Evolutionary conservation across 371 early-diverging fungal genomes (phyloP).

Genomic region (Dinochytrium kinnereticum): DNA sequence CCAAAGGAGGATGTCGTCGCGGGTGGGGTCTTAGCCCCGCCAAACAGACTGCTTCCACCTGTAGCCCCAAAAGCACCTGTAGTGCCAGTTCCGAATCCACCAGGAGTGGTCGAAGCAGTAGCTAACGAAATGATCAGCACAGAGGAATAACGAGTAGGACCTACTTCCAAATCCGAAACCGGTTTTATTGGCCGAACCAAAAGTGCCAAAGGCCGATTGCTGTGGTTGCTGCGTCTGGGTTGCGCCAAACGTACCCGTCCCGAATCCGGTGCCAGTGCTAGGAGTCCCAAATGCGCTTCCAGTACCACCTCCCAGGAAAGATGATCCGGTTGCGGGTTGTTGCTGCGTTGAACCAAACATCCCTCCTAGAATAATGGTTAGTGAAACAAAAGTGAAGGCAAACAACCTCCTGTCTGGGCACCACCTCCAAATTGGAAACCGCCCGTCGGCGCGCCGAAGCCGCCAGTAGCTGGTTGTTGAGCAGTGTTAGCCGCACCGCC

Average conservation of each 20-base stretch:
- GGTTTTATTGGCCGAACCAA: slow-evolving; percentile 11
- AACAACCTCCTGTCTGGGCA: too few relatives aligned
- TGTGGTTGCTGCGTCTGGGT: slow-evolving; percentile 26
- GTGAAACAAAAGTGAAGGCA: background rate
- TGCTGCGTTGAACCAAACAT: slow-evolving; percentile 29
- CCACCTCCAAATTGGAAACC: slow-evolving; percentile 1
- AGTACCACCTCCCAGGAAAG: slow-evolving; percentile 26
- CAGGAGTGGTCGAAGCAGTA: too few relatives aligned
- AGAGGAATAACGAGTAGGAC: background rate
- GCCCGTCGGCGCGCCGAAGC: slow-evolving; percentile 20
- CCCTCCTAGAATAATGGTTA: background rate
- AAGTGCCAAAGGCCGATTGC: slow-evolving; percentile 25
- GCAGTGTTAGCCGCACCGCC: slow-evolving; percentile 24
- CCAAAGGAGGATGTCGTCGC: slow-evolving; percentile 15
- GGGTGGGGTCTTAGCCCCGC: slow-evolving; percentile 38
- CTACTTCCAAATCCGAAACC: slow-evolving; percentile 31
- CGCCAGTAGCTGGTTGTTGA: slow-evolving; percentile 17
- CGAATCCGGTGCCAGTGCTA: slow-evolving; percentile 34
- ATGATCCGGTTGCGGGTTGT: slow-evolving; percentile 25
- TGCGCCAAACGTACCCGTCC: slow-evolving; percentile 45
- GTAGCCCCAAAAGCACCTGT: slow-evolving; percentile 18
- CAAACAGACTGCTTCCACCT: slow-evolving; percentile 9
- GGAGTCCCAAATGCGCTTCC: slow-evolving; percentile 40
- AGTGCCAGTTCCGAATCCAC: background rate
- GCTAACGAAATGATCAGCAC: background rate